Evolutionary conservation across 129 eudicot genomes (phyloP).

Genomic region (Sambucus nigra): DNA sequence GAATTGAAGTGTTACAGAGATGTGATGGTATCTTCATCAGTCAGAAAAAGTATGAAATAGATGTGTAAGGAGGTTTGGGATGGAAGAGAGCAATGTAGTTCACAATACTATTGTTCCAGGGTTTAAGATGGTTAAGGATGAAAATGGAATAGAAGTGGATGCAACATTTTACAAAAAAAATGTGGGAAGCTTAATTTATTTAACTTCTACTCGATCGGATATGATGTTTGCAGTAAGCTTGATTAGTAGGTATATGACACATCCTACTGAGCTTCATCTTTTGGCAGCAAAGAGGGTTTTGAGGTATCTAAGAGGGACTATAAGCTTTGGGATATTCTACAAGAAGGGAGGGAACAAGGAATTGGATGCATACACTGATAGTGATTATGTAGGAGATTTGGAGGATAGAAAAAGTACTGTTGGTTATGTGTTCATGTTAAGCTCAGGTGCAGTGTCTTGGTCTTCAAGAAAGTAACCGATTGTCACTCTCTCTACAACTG

Average conservation of each 20-base stretch:
- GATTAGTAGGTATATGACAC: background rate
- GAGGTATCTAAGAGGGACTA: background rate
- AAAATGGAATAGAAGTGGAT: background rate
- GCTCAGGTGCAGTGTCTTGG: slow-evolving; percentile 3
- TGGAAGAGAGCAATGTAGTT: too few species aligned
- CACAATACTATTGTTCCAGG: background rate
- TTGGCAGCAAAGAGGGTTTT: slow-evolving; percentile 2
- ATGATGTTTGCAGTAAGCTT: too few species aligned
- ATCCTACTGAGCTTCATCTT: background rate
- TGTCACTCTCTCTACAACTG: background rate
- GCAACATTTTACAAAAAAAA: background rate
- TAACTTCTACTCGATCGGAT: background rate
- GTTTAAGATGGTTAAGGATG: background rate
- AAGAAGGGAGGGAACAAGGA: background rate
- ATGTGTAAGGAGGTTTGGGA: background rate
- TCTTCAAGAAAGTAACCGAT: slow-evolving; percentile 5
- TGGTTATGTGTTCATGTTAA: slow-evolving; percentile 1
- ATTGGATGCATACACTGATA: background rate
- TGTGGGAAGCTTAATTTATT: slow-evolving; percentile 1
- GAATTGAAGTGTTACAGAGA: too few species aligned
- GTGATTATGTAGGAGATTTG: slow-evolving; percentile 1
- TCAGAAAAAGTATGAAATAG: background rate
- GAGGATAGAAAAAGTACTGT: slow-evolving; percentile 6
- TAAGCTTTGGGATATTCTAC: background rate
- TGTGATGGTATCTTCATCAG: background rate